Base-by-base conservation (phyloP, 495 filamentous ascomycete genomes). In the Penicillium diatomitis region DNA sequence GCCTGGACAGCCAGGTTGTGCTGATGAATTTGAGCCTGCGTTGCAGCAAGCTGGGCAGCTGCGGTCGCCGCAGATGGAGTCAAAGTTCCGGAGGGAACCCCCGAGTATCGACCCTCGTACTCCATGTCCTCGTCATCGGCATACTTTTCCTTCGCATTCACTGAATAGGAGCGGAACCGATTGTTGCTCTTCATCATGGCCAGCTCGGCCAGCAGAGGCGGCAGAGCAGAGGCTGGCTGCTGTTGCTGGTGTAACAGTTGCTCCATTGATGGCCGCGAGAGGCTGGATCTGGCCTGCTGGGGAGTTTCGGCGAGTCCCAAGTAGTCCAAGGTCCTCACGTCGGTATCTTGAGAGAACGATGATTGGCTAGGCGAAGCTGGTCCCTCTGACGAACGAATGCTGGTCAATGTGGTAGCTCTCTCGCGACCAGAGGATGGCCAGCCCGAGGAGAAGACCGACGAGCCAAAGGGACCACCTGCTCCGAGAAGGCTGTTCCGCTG, bases 111-210 rank as follows among this genome's bases (percentile, higher is more conserved):
- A 50, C 56, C 69, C 45, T 74, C 72, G 49, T 88, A 83, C 37
- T 90, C 88, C 11, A 94, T 85, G 28, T 96, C 91, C 52, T 96
- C 89, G 48, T 95, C 90, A 59, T 86, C 84, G 0, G 86, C 92
- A 59, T 97, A 97, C 67, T 94, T 96, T 63, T 96, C 92, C 65
- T 94, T 96, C 37, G 94, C 92, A 66, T 98, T 97, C 41, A 98
- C 92, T 20, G 92, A 98, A 64, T 96, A 97, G 31, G 92, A 98
- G 11, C 92, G 82, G 68, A 96, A 89, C 40, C 92, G 79, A 65
- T 86, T 97, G 46, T 85, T 77, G 51, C 82, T 88, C 64, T 85
- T 87, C 53, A 81, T 83, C 56, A 87, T 80, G 41, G 81, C 81
- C 57, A 92, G 70, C 50, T 87, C 87, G 41, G 86, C 86, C n/a